Conservation (phyloP, 768 basidiomycete species). For the Mycena capillaripes region DNA sequence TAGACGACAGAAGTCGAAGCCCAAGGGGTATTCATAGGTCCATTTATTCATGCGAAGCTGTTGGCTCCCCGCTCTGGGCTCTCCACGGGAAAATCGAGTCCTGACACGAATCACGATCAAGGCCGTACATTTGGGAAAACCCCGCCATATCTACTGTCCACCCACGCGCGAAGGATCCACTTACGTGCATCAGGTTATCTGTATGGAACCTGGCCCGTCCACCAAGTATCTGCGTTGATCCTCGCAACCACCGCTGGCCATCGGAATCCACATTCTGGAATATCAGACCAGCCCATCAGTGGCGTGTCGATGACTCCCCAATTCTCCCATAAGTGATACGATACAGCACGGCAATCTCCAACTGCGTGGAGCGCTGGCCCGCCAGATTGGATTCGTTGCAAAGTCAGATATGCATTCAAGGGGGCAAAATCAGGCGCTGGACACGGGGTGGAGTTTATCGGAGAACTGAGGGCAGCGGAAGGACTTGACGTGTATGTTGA, state of each 20-base stretch:
- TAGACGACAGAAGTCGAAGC: slow-evolving; percentile 25
- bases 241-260: slow-evolving; percentile 22
- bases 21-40: not conserved
- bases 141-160: not conserved
- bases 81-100: not conserved
- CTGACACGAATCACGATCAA: not conserved
- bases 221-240: not conserved
- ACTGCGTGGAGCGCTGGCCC: not conserved
- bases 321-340: slow-evolving; percentile 17
- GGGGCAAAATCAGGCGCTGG: slow-evolving; percentile 15
- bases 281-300: slow-evolving; percentile 10
- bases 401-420: slow-evolving; percentile 12
- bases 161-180: not conserved
- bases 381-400: slow-evolving; percentile 16
- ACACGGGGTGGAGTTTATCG: slow-evolving; percentile 1
- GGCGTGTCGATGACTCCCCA: slow-evolving; percentile 10
- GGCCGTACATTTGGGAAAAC: slow-evolving; percentile 2
- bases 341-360: slow-evolving; percentile 21
- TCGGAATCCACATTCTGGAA: slow-evolving; percentile 28
- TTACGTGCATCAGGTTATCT: slow-evolving; percentile 31
- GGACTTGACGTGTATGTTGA: not conserved
- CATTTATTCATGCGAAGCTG: not conserved
- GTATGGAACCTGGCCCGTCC: slow-evolving; percentile 18
- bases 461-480: not conserved
- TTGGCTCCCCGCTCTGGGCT: too few relatives aligned